These are phyloP conservation scores for Berkeleyomyces basicola DNA, from an alignment of 2,329 filamentous ascomycete genomes.

Conservation along the genomic window DNA sequence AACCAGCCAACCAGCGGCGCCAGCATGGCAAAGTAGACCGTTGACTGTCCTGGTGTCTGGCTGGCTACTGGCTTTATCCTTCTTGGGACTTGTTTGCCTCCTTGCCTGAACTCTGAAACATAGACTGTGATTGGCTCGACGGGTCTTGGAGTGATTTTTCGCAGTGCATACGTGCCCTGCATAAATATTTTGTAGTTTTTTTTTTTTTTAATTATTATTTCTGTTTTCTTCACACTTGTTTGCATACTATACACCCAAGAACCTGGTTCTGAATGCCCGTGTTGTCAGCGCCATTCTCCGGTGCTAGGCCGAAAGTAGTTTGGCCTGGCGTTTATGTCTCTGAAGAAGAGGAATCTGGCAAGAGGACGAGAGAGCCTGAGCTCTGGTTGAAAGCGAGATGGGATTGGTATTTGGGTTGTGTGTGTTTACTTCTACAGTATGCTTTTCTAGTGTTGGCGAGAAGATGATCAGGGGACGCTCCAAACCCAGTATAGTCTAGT, in stretches of 20 bases:
- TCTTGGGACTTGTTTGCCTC: neutral
- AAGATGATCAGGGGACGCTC: neutral
- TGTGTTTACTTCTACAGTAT: neutral
- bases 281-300: neutral
- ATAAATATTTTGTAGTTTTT: neutral
- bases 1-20: neutral
- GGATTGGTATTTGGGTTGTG: neutral
- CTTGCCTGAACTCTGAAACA: neutral
- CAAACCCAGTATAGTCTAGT: neutral
- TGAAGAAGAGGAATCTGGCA: neutral
- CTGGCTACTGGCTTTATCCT: neutral
- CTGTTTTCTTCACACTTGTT: neutral
- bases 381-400: neutral
- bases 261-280: constrained; percentile 1
- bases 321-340: neutral
- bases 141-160: neutral
- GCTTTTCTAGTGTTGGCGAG: neutral
- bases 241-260: neutral
- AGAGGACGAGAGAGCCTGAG: neutral
- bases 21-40: neutral
- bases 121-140: neutral
- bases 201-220: neutral
- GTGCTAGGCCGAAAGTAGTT: constrained; percentile 2
- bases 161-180: too few species aligned
- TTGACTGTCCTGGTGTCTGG: neutral